phyloP scores from a whole-genome alignment of 495 filamentous ascomycete genomes.

The Pyrenula aspistea region DNA sequence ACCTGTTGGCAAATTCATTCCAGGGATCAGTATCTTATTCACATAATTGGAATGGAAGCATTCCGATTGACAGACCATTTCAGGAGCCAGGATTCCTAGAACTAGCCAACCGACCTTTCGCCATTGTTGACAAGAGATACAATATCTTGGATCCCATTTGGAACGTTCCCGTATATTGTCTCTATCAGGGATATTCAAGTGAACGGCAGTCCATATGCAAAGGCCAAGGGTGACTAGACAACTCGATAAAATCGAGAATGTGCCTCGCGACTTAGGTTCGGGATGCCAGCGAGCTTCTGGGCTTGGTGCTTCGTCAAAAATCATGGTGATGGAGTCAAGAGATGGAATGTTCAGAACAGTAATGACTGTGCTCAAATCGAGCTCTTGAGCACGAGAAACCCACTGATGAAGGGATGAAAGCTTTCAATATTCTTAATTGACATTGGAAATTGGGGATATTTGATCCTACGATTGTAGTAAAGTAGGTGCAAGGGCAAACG shows the following conservation, averaged over 20 bases:
- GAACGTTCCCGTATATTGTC: neutral
- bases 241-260: constrained; percentile 3
- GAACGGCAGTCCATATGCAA: constrained; percentile 7
- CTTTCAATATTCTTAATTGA: too few relatives aligned
- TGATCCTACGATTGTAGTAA: too few relatives aligned
- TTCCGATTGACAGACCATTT: constrained; percentile 1
- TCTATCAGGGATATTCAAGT: constrained; percentile 7
- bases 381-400: too few relatives aligned
- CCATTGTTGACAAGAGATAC: neutral
- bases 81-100: constrained; percentile 6
- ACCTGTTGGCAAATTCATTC: too few relatives aligned
- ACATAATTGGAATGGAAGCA: too few relatives aligned
- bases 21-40: too few relatives aligned
- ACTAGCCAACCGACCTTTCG: neutral
- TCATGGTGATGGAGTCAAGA: neutral
- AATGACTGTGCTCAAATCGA: too few relatives aligned
- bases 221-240: constrained; percentile 8
- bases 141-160: neutral
- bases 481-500: too few relatives aligned
- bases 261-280: constrained; percentile 7
- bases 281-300: constrained; percentile 2
- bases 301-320: neutral
- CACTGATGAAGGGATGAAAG: too few relatives aligned
- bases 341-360: too few relatives aligned
- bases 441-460: too few relatives aligned